A percentile compares a stretch with the other conserved stretches of the same genome.
Conservation (phyloP, 352 stramenopile genomes). For the Phytopythium kandeliae region DNA sequence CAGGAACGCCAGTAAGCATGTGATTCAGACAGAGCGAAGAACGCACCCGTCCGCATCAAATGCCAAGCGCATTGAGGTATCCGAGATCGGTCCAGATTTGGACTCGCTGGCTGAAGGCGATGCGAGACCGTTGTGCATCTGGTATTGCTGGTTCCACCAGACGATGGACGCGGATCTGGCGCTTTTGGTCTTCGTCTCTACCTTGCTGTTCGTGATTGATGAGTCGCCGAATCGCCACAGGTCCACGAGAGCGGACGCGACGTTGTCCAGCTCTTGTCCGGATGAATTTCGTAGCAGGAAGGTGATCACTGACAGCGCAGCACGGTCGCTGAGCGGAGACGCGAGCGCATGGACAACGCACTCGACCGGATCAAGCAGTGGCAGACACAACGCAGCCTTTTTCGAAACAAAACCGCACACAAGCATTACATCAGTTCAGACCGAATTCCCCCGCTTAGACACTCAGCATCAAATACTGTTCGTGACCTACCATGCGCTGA, state of each 20-base stretch:
- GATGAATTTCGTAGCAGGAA: slow-evolving; percentile 1
- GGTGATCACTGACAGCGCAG: not conserved
- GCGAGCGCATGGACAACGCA: not conserved
- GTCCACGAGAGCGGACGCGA: not conserved
- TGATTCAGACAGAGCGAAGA: not conserved
- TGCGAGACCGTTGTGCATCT: not conserved
- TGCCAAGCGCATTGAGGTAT: not conserved
- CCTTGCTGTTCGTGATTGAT: not conserved
- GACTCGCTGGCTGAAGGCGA: not conserved
- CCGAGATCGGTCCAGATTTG: not conserved
- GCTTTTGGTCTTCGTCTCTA: not conserved
- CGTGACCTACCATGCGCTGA: not conserved
- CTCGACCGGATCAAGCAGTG: slow-evolving; percentile 1
- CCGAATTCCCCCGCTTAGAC: too few relatives aligned
- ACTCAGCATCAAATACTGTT: too few relatives aligned
- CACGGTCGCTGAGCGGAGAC: not conserved
- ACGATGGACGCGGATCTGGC: not conserved
- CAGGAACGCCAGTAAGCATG: not conserved
- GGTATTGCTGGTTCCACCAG: slow-evolving; percentile 1
- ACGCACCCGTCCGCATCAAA: slow-evolving; percentile 1
- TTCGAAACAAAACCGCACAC: not conserved
- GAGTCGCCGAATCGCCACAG: slow-evolving; percentile 4
- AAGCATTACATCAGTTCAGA: not conserved
- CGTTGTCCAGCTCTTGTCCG: not conserved
- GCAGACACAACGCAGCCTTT: slow-evolving; percentile 1